Percentiles rank a stretch among this genome's conserved stretches.
Evolutionary conservation across 2,329 filamentous ascomycete species (phyloP).

Genomic region (Arthrobotrys musiformis): DNA sequence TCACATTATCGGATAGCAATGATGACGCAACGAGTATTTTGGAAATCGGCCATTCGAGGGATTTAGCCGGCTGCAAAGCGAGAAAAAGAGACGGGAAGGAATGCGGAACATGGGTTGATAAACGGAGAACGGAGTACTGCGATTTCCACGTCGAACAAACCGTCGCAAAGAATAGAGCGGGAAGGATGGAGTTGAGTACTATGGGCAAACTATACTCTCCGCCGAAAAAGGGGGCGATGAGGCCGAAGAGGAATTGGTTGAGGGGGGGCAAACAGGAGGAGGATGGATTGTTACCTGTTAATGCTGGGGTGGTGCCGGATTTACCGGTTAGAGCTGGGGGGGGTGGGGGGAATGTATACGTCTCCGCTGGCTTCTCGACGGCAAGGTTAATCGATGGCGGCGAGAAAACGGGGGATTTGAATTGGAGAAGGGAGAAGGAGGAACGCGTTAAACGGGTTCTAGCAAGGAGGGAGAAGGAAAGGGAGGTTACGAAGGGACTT

Average conservation of each 20-base stretch:
- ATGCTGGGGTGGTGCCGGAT: conserved; percentile 55
- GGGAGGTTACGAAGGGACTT: conserved; percentile 76
- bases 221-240: conserved; percentile 57
- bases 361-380: conserved; percentile 62
- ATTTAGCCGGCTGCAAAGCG: conserved; percentile 88
- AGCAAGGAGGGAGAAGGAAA: conserved; percentile 76
- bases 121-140: conserved; percentile 86
- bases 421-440: conserved; percentile 68
- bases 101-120: conserved; percentile 88
- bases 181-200: conserved; percentile 81
- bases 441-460: conserved; percentile 75
- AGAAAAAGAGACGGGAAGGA: conserved; percentile 83
- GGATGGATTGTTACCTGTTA: conserved; percentile 60
- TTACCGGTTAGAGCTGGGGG: conserved; percentile 62
- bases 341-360: conserved; percentile 65
- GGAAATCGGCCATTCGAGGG: conserved; percentile 84
- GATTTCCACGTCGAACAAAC: conserved; percentile 90
- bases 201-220: conserved; percentile 68
- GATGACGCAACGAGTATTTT: conserved; percentile 76
- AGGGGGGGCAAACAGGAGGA: conserved; percentile 61
- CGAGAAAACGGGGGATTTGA: conserved; percentile 69
- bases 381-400: conserved; percentile 73
- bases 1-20: conserved; percentile 77
- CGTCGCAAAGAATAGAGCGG: conserved; percentile 74
- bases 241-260: conserved; percentile 62